phyloP scores from a whole-genome alignment of 2,329 filamentous ascomycete genomes.

The Sclerotinia sclerotiorum region DNA sequence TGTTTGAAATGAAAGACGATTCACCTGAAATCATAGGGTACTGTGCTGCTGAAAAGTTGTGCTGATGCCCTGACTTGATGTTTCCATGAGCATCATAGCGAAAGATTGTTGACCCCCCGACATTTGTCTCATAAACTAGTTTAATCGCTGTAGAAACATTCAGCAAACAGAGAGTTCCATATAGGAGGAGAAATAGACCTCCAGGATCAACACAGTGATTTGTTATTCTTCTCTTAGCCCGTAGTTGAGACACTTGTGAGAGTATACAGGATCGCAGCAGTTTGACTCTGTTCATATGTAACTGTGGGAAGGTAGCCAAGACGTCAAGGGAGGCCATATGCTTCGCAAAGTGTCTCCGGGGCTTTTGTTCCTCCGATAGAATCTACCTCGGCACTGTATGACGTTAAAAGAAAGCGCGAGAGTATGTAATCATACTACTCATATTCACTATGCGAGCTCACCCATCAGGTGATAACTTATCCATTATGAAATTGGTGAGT shows the following conservation, averaged over 20 bases:
- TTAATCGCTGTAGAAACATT: not conserved
- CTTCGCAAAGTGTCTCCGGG: not conserved
- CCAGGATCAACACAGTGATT: slow-evolving; percentile 40
- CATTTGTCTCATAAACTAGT: not conserved
- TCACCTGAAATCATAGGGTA: not conserved
- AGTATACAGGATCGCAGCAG: slow-evolving; percentile 42
- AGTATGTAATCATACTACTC: slow-evolving; percentile 42
- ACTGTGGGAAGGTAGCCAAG: slow-evolving; percentile 19
- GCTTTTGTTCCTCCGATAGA: not conserved
- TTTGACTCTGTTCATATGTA: slow-evolving; percentile 43
- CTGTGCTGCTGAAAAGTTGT: not conserved
- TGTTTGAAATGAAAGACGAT: not conserved
- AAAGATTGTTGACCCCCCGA: not conserved
- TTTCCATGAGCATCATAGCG: not conserved
- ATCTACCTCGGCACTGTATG: slow-evolving; percentile 27
- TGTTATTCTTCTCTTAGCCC: slow-evolving; percentile 34
- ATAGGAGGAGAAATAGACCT: not conserved
- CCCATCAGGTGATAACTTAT: slow-evolving; percentile 18
- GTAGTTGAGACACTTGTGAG: slow-evolving; percentile 34
- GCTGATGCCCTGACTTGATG: not conserved
- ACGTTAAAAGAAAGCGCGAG: slow-evolving; percentile 40
- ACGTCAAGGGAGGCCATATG: not conserved
- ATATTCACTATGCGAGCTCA: slow-evolving; percentile 27
- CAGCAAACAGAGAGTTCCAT: too few relatives aligned
- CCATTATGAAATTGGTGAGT: slow-evolving; percentile 28